Percentiles rank a stretch among this genome's conserved stretches.
These are phyloP conservation scores for Piper betle DNA, from an alignment of 164 flowering plant species.

Conservation along the genomic window DNA sequence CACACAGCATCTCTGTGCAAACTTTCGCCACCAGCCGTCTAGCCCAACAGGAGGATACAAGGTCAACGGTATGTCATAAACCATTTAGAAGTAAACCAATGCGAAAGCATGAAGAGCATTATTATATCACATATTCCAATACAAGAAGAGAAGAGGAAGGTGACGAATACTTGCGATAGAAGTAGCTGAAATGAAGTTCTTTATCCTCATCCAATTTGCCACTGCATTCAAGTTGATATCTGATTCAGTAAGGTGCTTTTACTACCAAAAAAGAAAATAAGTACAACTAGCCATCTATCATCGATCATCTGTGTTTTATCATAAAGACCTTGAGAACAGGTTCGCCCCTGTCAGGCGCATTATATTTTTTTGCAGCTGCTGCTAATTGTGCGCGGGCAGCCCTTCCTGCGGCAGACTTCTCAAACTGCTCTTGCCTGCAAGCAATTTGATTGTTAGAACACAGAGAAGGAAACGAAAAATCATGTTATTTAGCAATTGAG, in stretches of 20 bases:
- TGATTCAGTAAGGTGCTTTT: slow-evolving; percentile 1
- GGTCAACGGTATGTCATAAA: background rate
- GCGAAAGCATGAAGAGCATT: background rate
- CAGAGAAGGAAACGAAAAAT: background rate
- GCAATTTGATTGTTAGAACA: background rate
- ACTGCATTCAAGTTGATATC: slow-evolving; percentile 42
- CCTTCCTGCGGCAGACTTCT: slow-evolving; percentile 77
- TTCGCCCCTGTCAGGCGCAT: slow-evolving; percentile 50
- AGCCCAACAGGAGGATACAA: background rate
- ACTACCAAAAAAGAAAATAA: background rate
- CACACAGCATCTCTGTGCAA: background rate
- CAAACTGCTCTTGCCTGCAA: slow-evolving; percentile 86
- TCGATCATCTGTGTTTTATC: background rate
- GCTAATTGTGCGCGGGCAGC: slow-evolving; percentile 80
- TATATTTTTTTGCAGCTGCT: slow-evolving; percentile 52
- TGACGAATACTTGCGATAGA: background rate
- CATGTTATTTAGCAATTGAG: no score
- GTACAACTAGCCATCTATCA: no score
- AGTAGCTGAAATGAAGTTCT: background rate
- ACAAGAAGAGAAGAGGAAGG: background rate
- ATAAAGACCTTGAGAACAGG: slow-evolving; percentile 65
- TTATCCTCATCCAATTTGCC: slow-evolving; percentile 56
- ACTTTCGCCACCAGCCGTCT: background rate
- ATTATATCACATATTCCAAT: background rate
- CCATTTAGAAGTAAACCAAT: background rate